Evolutionary conservation across 164 flowering plant species (phyloP).

Genomic region (Nymphaea colorata): DNA sequence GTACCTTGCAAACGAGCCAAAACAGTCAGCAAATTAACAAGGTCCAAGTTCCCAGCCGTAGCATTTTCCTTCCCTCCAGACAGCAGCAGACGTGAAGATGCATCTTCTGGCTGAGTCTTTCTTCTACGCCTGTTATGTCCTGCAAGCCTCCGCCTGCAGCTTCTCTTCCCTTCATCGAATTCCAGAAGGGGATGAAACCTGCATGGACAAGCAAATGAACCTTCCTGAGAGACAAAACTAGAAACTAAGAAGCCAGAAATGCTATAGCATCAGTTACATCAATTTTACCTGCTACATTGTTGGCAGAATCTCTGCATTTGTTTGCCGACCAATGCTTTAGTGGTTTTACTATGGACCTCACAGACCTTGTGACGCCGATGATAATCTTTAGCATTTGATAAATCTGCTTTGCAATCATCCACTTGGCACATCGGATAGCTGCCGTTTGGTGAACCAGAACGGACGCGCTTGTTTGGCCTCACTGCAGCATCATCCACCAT

Average conservation of each 20-base stretch:
- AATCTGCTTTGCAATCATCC: slow-evolving; percentile 66
- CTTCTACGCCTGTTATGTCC: slow-evolving; percentile 85
- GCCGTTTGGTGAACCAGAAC: slow-evolving; percentile 65
- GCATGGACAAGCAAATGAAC: slow-evolving; percentile 4
- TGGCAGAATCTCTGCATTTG: slow-evolving; percentile 94
- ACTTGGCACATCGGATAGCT: slow-evolving; percentile 78
- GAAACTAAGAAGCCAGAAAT: background rate
- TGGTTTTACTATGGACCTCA: slow-evolving; percentile 67
- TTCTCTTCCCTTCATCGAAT: slow-evolving; percentile 92
- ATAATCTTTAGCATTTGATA: slow-evolving; percentile 71
- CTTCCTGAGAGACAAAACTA: background rate
- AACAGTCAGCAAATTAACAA: slow-evolving; percentile 46
- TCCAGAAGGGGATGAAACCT: slow-evolving; percentile 87
- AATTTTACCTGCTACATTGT: slow-evolving; percentile 80
- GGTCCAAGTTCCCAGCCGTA: slow-evolving; percentile 36
- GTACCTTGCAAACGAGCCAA: slow-evolving; percentile 69
- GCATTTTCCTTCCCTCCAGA: slow-evolving; percentile 28
- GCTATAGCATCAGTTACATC: background rate
- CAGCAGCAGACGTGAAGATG: slow-evolving; percentile 25
- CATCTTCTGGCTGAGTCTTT: slow-evolving; percentile 79
- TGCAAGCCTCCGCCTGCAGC: slow-evolving; percentile 90
- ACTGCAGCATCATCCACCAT: slow-evolving; percentile 15
- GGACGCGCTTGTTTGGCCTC: slow-evolving; percentile 50
- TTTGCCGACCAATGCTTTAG: slow-evolving; percentile 61
- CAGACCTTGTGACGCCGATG: slow-evolving; percentile 91